Percentiles rank a stretch among this genome's conserved stretches.
Evolutionary conservation across 768 basidiomycete species (phyloP).

Genomic region (Hygrophoropsis aurantiaca): DNA sequence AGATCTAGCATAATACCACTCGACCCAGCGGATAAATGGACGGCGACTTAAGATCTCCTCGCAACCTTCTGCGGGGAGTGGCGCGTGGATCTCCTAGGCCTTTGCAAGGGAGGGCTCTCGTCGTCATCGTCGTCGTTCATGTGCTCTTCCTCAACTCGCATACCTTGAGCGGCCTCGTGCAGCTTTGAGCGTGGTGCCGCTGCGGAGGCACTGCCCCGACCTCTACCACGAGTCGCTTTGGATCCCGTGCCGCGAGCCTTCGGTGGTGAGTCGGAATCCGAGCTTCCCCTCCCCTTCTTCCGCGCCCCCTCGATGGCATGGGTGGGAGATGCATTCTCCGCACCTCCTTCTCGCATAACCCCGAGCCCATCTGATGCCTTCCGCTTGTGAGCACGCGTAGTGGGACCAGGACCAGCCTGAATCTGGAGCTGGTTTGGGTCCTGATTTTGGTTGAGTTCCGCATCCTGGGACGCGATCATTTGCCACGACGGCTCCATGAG

Average conservation of each 20-base stretch:
- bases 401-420: conserved; percentile 18
- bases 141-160: conserved; percentile 29
- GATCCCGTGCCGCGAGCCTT: conserved; percentile 1
- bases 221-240: conserved; percentile 10
- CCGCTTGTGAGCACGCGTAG: conserved; percentile 34
- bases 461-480: conserved; percentile 39
- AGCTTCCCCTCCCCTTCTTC: conserved; percentile 20
- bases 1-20: not conserved
- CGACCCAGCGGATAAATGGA: not conserved
- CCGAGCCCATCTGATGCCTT: conserved; percentile 33
- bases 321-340: conserved; percentile 3
- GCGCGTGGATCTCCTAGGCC: conserved; percentile 35
- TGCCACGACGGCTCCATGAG: conserved; percentile 57
- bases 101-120: conserved; percentile 18
- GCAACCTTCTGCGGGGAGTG: conserved; percentile 32
- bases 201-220: conserved; percentile 17
- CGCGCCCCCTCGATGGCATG: conserved; percentile 10
- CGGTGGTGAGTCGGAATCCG: conserved; percentile 17
- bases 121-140: conserved; percentile 19
- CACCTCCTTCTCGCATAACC: conserved; percentile 21
- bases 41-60: conserved; percentile 10
- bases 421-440: conserved; percentile 14
- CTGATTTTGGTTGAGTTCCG: conserved; percentile 20
- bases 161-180: conserved; percentile 24
- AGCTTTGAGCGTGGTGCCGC: conserved; percentile 15